Percentiles rank a stretch among this genome's conserved stretches.
Conservation (phyloP, 768 basidiomycete species). For the Trametes maxima region DNA sequence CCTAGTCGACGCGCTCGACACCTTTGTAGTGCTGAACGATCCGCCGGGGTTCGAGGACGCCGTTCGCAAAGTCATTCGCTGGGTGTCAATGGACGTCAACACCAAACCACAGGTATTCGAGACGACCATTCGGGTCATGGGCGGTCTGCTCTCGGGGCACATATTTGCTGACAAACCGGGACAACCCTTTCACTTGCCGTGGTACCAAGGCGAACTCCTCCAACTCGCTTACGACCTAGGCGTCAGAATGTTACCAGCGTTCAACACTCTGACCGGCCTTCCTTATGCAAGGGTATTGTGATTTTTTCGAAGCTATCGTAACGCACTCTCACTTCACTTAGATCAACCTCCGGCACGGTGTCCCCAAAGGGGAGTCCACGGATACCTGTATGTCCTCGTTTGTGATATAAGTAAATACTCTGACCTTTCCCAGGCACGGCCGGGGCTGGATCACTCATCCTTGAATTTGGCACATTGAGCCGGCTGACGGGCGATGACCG, state of each 20-base stretch:
- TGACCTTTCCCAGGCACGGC: conserved; percentile 64
- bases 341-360: conserved; percentile 84
- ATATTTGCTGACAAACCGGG: conserved; percentile 70
- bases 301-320: conserved; percentile 7
- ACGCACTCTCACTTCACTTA: conserved; percentile 32
- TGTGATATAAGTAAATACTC: neutral
- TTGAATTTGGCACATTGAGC: conserved; percentile 94
- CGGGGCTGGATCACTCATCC: conserved; percentile 88
- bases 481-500: conserved; percentile 87
- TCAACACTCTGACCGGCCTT: conserved; percentile 87
- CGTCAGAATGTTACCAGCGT: conserved; percentile 84
- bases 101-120: conserved; percentile 99
- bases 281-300: conserved; percentile 81
- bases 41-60: conserved; percentile 80
- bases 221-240: conserved; percentile 86
- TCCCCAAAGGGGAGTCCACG: conserved; percentile 71
- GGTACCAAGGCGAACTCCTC: conserved; percentile 84
- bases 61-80: conserved; percentile 76
- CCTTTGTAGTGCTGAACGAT: conserved; percentile 86
- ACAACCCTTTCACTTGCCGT: conserved; percentile 74
- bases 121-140: conserved; percentile 91
- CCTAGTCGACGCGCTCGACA: conserved; percentile 81
- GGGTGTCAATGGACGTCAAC: conserved; percentile 90
- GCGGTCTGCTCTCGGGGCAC: conserved; percentile 86
- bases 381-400: conserved; percentile 73